Evolutionary conservation across 2,329 filamentous ascomycete genomes (phyloP), one percentile per base, ranked within the genome.

Genomic region (Diaporthe sp.): DNA sequence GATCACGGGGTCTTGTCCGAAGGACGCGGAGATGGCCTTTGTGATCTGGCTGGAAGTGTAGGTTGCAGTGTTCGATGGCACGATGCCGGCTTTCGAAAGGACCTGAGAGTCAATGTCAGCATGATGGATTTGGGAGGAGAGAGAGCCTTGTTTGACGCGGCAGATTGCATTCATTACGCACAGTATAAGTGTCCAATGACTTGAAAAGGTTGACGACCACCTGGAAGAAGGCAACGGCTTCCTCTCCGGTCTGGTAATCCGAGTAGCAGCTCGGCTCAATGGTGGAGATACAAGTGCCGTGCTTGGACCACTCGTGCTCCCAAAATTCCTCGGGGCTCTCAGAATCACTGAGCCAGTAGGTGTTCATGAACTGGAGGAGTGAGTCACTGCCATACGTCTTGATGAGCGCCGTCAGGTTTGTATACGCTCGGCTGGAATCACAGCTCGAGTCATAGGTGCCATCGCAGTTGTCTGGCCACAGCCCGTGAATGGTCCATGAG

Each of bases 401-500:
- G 50, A 75, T 74, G 30, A 75, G 72, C 17, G 53, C 25, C 3
- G 71, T 75, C 35, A 75, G 51, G 61, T 75, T 73, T 17, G 58
- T 75, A 25, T 75, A 75, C 10, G 55, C 74, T 13, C 74, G 74
- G 68, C 44, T 53, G 9, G 37, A 22, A 27, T 75, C 74, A 32
- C 74, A 75, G 19, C 53, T n/a, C 61, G 58, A 37, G 4, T 61
- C 63, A 39, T 72, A 75, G 47, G 58, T 56, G 10, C 74, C 74
- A 19, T 71, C 59, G n/a, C 74, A 75, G 19, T 75, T 50, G 42
- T 75, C 74, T 25, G 74, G 74, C 74, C 74, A 75, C 17, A 75
- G 68, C 19, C 74, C 74, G 61, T 75, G 74, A 9, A 75, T 75
- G 22, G 71, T 73, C 74, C 74, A 75, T 17, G 74, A 75, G 66